Conservation (phyloP, 139 green algal species). For the Coelastrella sp. region DNA sequence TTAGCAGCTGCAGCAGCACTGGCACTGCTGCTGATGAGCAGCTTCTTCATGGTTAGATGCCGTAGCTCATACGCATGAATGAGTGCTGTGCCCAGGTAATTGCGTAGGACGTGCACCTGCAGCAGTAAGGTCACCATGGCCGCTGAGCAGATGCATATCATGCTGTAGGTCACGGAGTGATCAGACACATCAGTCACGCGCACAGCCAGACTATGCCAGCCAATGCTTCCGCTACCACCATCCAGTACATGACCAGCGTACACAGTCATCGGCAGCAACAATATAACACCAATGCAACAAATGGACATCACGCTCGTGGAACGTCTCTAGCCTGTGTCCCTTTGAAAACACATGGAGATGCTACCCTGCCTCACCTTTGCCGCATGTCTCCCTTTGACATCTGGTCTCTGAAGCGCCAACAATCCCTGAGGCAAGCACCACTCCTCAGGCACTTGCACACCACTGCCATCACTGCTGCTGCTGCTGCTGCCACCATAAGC, state of each 20-base stretch:
- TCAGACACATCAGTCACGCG: too few relatives aligned
- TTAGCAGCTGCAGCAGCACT: neutral
- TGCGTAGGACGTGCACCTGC: constrained; percentile 60
- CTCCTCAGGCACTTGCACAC: neutral
- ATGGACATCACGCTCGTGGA: too few relatives aligned
- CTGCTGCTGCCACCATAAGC: neutral
- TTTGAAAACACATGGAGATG: too few relatives aligned
- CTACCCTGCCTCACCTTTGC: constrained; percentile 20
- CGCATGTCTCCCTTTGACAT: constrained; percentile 10
- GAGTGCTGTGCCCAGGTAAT: constrained; percentile 66
- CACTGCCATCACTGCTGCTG: neutral
- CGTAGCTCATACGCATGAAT: constrained; percentile 64
- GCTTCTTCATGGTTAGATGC: constrained; percentile 39
- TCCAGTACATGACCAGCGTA: too few relatives aligned
- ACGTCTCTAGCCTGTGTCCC: too few relatives aligned
- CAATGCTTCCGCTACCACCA: too few relatives aligned
- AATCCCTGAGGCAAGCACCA: neutral
- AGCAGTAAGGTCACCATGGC: neutral
- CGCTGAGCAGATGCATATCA: too few relatives aligned
- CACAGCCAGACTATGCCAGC: too few relatives aligned
- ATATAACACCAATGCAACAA: too few relatives aligned
- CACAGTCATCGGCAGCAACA: too few relatives aligned
- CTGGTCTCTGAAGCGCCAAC: constrained; percentile 34
- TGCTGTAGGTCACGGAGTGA: too few relatives aligned
- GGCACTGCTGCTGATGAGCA: constrained; percentile 46